Evolutionary conservation across 805 yeast species (phyloP).

Genomic region (Metschnikowia koreensis): DNA sequence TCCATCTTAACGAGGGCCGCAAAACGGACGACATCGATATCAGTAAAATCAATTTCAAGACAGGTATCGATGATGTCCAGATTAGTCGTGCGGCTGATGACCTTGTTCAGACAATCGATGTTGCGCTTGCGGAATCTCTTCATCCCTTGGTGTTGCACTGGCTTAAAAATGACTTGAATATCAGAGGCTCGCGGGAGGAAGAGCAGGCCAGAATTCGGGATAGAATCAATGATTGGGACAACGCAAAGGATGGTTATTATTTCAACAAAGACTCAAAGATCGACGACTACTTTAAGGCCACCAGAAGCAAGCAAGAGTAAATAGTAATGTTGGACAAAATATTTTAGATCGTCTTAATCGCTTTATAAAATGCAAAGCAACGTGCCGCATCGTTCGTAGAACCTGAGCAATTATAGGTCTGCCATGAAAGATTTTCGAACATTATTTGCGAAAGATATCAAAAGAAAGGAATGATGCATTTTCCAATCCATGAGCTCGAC

Average conservation of each 20-base stretch:
- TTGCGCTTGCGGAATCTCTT: constrained; percentile 49
- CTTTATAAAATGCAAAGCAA: no score
- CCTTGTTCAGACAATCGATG: constrained; percentile 29
- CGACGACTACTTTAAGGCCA: constrained; percentile 49
- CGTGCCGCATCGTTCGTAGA: no score
- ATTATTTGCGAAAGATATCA: no score
- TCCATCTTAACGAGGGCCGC: constrained; percentile 73
- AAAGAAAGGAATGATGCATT: no score
- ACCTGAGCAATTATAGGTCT: no score
- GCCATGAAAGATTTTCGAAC: no score
- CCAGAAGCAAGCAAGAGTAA: constrained; percentile 33
- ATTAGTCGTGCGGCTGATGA: constrained; percentile 15
- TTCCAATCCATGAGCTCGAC: no score
- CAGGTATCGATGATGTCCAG: constrained; percentile 30
- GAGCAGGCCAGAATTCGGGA: constrained; percentile 35
- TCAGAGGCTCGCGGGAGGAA: constrained; percentile 55
- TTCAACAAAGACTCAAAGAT: constrained; percentile 46
- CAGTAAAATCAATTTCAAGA: constrained; percentile 28
- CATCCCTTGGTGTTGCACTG: constrained; percentile 75
- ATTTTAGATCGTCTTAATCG: background rate
- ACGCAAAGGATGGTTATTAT: constrained; percentile 36
- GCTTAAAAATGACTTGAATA: constrained; percentile 52
- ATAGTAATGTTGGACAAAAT: background rate
- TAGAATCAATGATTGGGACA: constrained; percentile 57
- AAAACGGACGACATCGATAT: constrained; percentile 38